Conservation (phyloP, 176 grass and related monocot genomes). For the Cenchrus fungigraminus region DNA sequence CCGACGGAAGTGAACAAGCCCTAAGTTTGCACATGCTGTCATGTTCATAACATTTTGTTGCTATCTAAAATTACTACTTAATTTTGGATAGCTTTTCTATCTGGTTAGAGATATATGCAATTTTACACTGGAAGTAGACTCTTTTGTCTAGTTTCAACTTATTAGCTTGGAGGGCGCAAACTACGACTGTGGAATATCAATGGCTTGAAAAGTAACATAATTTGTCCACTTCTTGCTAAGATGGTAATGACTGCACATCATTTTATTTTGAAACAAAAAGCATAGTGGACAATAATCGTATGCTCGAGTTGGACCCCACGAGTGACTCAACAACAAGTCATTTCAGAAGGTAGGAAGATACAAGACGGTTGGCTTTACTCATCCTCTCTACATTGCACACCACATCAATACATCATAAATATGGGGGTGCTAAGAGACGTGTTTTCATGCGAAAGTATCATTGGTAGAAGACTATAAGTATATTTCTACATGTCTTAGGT, state of each 20-base stretch:
- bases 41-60: not conserved
- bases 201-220: not conserved
- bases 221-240: not conserved
- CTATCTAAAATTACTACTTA: not conserved
- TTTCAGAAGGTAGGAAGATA: not conserved
- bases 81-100: not conserved
- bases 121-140: no score
- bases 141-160: no score
- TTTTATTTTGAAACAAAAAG: not conserved
- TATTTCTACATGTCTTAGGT: no score
- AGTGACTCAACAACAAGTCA: not conserved
- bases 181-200: not conserved
- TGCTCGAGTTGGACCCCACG: not conserved
- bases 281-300: not conserved
- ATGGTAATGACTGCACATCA: not conserved
- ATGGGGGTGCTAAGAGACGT: no score
- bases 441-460: not conserved
- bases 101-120: not conserved
- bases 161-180: not conserved
- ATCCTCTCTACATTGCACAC: not conserved
- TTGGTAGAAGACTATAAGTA: not conserved
- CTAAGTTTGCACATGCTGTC: not conserved
- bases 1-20: no score
- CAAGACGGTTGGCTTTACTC: rapidly evolving
- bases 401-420: not conserved